Percentiles rank a stretch among this genome's conserved stretches.
Evolutionary conservation across 1,284 basidiomycete species (phyloP).

Genomic region (Thecaphora frezii): DNA sequence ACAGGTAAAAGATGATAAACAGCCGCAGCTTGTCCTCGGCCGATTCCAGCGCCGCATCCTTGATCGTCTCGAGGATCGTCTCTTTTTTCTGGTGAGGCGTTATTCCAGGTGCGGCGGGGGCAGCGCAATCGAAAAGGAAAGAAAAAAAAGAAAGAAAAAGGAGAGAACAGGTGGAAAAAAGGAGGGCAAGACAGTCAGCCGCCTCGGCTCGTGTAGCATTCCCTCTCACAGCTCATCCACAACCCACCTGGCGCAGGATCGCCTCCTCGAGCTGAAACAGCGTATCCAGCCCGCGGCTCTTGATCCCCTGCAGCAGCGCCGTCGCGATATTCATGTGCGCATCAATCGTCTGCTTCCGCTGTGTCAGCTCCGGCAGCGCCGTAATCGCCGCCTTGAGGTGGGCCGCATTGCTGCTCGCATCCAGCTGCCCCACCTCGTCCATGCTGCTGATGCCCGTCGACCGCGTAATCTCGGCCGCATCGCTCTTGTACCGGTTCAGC

Average conservation of each 20-base stretch:
- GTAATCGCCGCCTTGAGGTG: conserved; percentile 98
- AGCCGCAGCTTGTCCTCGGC: conserved; percentile 82
- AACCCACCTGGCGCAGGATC: conserved; percentile 61
- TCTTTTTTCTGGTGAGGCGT: conserved; percentile 63
- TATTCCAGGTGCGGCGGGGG: too few species aligned
- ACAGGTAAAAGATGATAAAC: conserved; percentile 89
- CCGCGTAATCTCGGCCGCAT: conserved; percentile 94
- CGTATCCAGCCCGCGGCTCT: conserved; percentile 89
- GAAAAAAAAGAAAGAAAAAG: too few species aligned
- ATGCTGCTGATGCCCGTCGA: conserved; percentile 95
- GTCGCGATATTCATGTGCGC: conserved; percentile 99
- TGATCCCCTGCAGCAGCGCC: conserved; percentile 90
- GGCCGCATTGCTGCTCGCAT: conserved; percentile 89
- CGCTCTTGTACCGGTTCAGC: conserved; percentile 87
- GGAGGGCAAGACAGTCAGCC: too few species aligned
- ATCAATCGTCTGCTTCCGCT: conserved; percentile 91
- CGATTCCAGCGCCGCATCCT: conserved; percentile 58
- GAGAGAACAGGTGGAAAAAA: too few species aligned
- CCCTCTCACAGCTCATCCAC: not conserved
- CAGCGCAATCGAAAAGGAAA: too few species aligned
- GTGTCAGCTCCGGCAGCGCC: conserved; percentile 93
- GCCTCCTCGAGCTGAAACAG: conserved; percentile 94
- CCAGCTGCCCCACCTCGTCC: conserved; percentile 71
- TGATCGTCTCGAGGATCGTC: conserved; percentile 75
- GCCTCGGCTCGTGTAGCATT: conserved; percentile 63